Evolutionary conservation across 1,139 yeast genomes (phyloP), one percentile per base, ranked within the genome.

Genomic region (Pichia sp.): DNA sequence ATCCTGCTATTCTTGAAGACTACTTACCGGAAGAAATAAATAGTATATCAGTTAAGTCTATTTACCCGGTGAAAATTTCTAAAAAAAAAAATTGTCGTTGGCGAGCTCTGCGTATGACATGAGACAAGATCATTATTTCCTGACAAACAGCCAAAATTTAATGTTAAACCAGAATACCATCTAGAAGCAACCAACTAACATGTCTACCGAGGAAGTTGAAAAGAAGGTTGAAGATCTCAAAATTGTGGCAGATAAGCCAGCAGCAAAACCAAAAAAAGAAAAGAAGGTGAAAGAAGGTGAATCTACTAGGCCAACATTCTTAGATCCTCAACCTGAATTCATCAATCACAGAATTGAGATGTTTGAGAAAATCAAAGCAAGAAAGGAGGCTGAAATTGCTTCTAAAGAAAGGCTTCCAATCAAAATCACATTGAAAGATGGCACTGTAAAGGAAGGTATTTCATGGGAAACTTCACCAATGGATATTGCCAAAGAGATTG

Each of bases 381-480:
- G 81, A 64, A 78, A 82, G 59, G 89, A 86, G 55, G 91, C 74
- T 6, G 79, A 74, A 49, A 66, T 82, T 42, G 84, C 88, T 37
- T 61, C 72, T 21, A 74, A 75, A 66, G 77, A 67, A 50, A 67
- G 74, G 48, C 52, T 59, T 28, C 74, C 85, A 34, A 80, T 93
- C 61, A 74, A 75, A 53, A 74, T 91, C 61, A 84, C 95, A 36
- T 72, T 91, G 63, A 85, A 84, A 60, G 96, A 89, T 56, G 97
- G 97, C 37, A 66, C 83, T 38, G 66, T 75, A 43, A 80, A 83
- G 61, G 81, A 74, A 51, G 98, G 88, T 50, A 74, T 74, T 33
- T 70, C 96, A 4, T 93, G 80, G 79, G 96, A 88, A 62, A 89
- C 98, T 40, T 69, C 86, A 28, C 98, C 99, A 38, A 65, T 84